Conservation (phyloP, 2,329 filamentous ascomycete genomes). For the Monilinia vaccinii-corymbosi region DNA sequence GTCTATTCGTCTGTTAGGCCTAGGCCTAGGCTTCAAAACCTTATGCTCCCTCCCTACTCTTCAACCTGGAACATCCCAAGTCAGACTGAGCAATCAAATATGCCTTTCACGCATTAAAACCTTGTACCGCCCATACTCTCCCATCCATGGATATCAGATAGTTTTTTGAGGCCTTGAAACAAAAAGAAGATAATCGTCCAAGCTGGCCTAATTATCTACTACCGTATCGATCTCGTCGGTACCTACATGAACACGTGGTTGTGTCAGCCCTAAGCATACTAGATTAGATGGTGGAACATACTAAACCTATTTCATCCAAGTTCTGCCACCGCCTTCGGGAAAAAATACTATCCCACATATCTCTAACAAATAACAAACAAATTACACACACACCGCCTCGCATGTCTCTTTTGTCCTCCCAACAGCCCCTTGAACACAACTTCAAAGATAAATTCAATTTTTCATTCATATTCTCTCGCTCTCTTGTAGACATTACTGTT, state of each 20-base stretch:
- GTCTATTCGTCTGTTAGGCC: no score
- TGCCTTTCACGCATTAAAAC: no score
- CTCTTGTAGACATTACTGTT: not conserved
- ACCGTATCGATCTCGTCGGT: not conserved
- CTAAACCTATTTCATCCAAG: not conserved
- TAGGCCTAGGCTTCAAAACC: no score
- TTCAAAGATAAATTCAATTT: not conserved
- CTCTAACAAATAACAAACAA: not conserved
- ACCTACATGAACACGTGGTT: not conserved
- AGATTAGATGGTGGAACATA: no score
- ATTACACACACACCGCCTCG: not conserved
- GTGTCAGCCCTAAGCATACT: constrained; percentile 2
- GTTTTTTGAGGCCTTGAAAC: no score
- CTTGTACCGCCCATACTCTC: no score
- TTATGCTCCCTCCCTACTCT: no score
- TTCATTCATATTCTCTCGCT: not conserved
- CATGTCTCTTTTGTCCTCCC: not conserved
- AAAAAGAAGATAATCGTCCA: no score
- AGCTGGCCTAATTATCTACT: no score
- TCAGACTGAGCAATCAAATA: constrained; percentile 9
- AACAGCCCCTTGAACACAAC: not conserved
- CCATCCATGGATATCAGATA: no score
- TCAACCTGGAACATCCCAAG: not conserved
- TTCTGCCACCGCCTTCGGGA: constrained; percentile 1
- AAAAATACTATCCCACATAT: not conserved